A percentile compares a stretch with the other conserved stretches of the same genome.
Evolutionary conservation across 1,284 basidiomycete species (phyloP).

Genomic region (Marasmius fiardii): DNA sequence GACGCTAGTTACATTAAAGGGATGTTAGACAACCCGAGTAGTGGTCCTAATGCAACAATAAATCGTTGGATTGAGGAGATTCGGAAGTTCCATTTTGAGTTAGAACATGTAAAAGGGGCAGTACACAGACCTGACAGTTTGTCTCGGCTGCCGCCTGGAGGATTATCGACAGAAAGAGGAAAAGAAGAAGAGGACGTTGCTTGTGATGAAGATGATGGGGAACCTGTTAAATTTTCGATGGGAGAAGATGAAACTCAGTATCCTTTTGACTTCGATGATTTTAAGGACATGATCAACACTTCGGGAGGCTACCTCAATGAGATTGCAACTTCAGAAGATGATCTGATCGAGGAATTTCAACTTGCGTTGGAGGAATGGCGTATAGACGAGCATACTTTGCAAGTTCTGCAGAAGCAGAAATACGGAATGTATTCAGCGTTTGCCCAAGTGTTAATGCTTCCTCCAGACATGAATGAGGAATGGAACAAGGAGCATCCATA

Average conservation of each 20-base stretch:
- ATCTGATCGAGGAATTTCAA: not conserved
- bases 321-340: not conserved
- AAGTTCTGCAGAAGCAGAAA: too few relatives aligned
- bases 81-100: constrained; percentile 25
- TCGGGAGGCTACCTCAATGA: constrained; percentile 8
- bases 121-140: constrained; percentile 27
- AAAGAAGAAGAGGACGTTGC: constrained; percentile 8
- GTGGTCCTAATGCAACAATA: constrained; percentile 24
- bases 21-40: constrained; percentile 31
- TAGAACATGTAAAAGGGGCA: constrained; percentile 23
- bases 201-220: not conserved
- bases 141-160: constrained; percentile 16
- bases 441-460: not conserved
- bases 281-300: constrained; percentile 14
- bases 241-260: constrained; percentile 22
- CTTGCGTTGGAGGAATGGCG: not conserved
- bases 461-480: not conserved
- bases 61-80: too few relatives aligned
- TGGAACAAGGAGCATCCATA: not conserved
- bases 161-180: constrained; percentile 15
- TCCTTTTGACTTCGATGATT: constrained; percentile 15
- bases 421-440: not conserved
- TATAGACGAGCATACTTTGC: not conserved
- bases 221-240: constrained; percentile 11
- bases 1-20: constrained; percentile 29